Base-by-base conservation (phyloP, 306 rosid species). In the Vigna nakashimae region DNA sequence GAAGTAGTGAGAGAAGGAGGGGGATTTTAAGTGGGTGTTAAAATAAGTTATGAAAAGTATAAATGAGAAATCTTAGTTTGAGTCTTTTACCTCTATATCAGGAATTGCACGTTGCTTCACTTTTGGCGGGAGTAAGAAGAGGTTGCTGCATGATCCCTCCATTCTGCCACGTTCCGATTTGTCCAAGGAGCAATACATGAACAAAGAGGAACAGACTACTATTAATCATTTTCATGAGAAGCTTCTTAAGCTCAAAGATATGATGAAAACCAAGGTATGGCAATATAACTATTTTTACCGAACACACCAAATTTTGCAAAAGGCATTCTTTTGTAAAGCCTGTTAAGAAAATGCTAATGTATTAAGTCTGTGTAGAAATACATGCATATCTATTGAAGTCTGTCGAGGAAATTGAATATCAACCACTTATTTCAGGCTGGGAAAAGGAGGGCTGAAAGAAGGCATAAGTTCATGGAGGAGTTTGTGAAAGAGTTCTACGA, bases 81-180 rank as follows among this genome's bases (percentile, higher is more conserved):
- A 53, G 59, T 32, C 8, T 69, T 22, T 38, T 51, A 48, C 22
- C 78, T 74, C 59, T 62, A 62, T 79, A 50, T 50, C 75, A 94
- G 98, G 97, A 74, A 86, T 94, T 80, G 97, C 98, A 17, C 93
- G 97, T 30, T 94, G 98, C 86, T 94, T 92, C 84, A 94, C 95
- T 69, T 94, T 92, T 48, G 97, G 98, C 2, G 98, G 97, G 79
- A 92, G 91, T 79, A 92, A 88, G 88, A 88, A 87, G 60, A 83
- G 87, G 80, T 57, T 71, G 65, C 85, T 92, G 63, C 97, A 92
- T 38, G 87, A 92, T 88, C 97, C 94, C 46, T 86, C 88, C 9
- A 83, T 90, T 84, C 62, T 13, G 64, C 97, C 98, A 14, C 86
- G 91, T 63, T 69, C 88, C 38, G 74, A 85, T 76, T 72, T 89